phyloP scores from a whole-genome alignment of 2,329 filamentous ascomycete species.

The Plenodomus lindquistii region DNA sequence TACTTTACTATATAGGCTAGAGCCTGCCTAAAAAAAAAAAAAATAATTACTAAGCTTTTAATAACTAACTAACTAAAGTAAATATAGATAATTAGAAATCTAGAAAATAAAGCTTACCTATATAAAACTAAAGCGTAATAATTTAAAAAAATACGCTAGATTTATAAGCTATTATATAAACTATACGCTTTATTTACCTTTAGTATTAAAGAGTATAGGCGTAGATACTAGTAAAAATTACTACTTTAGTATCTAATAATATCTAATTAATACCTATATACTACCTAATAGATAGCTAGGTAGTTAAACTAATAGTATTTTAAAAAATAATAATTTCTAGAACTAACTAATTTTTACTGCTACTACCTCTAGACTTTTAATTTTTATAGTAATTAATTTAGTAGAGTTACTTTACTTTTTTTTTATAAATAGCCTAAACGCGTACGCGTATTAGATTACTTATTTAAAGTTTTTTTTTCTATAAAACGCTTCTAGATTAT shows the following conservation, averaged over 20 bases:
- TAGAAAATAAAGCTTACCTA: too few species aligned
- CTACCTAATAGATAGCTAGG: conserved; percentile 39
- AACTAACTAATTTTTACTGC: conserved; percentile 51
- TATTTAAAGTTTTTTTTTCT: conserved; percentile 47
- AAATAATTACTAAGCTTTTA: conserved; percentile 31
- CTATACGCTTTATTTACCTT: too few species aligned
- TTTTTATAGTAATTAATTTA: conserved; percentile 18
- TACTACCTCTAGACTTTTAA: conserved; percentile 44
- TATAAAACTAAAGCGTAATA: too few species aligned
- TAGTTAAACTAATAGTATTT: conserved; percentile 44
- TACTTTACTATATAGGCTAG: too few species aligned
- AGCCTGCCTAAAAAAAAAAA: too few species aligned
- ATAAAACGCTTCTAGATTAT: conserved; percentile 38
- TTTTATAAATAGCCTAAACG: conserved; percentile 45
- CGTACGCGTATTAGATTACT: conserved; percentile 48
- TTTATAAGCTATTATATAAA: too few species aligned
- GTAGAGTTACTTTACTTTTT: conserved; percentile 17
- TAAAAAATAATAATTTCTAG: conserved; percentile 46
- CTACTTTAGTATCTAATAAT: too few species aligned
- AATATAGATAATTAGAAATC: too few species aligned
- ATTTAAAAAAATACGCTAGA: conserved; percentile 51
- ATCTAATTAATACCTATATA: too few species aligned
- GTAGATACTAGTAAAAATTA: too few species aligned
- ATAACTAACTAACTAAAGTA: conserved; percentile 44
- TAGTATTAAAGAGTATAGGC: too few species aligned